These are phyloP conservation scores for Solanum rostratum DNA, from an alignment of 257 asterid species.

Conservation along the genomic window DNA sequence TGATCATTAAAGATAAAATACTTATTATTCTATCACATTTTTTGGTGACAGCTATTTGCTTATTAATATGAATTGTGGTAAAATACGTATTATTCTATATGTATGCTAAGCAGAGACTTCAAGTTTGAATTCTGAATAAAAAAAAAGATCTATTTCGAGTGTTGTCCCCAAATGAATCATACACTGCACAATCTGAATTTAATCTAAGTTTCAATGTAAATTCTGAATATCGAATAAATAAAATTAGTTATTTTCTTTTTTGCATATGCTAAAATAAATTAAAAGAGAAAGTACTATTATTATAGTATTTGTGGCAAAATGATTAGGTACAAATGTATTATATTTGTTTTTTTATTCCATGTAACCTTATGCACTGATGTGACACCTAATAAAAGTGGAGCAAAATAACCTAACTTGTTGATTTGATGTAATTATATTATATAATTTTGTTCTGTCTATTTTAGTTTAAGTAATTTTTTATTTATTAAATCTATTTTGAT, in stretches of 20 bases:
- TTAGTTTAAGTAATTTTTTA: too few relatives aligned
- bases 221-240: too few relatives aligned
- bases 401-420: neutral
- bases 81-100: too few relatives aligned
- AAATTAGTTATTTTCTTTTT: neutral
- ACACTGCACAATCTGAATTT: too few relatives aligned
- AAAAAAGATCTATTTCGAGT: too few relatives aligned
- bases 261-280: neutral
- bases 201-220: too few relatives aligned
- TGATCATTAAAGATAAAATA: neutral
- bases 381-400: neutral
- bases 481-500: too few relatives aligned
- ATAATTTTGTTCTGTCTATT: too few relatives aligned
- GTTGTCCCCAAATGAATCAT: too few relatives aligned
- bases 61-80: too few relatives aligned
- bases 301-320: neutral
- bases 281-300: neutral
- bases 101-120: too few relatives aligned
- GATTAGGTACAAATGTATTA: neutral
- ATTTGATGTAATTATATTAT: too few relatives aligned
- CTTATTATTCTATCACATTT: neutral
- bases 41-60: neutral
- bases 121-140: accelerated
- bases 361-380: neutral
- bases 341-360: neutral